These are phyloP conservation scores for Botrytis galanthina DNA, from an alignment of 2,329 filamentous ascomycete species.

Conservation along the genomic window DNA sequence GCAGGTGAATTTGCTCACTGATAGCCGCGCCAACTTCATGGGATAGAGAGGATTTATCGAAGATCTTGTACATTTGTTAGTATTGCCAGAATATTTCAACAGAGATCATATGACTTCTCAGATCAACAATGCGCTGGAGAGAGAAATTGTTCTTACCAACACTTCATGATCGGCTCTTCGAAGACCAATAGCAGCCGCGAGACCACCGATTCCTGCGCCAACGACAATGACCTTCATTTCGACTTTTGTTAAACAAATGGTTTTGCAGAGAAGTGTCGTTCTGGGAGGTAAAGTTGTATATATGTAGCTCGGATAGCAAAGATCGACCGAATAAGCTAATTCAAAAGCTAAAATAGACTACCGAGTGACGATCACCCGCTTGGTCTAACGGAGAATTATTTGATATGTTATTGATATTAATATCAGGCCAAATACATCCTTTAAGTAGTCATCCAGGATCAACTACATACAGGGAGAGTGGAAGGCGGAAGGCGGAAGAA, in stretches of 20 bases:
- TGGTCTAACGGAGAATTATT: not conserved
- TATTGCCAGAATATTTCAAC: no score
- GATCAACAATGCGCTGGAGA: not conserved
- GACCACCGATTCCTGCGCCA: conserved; percentile 50
- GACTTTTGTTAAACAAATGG: not conserved
- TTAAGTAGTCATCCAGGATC: not conserved
- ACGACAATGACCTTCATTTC: conserved; percentile 28
- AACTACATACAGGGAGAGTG: not conserved
- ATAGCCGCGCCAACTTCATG: conserved; percentile 59
- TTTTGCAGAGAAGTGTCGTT: no score
- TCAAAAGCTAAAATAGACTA: not conserved
- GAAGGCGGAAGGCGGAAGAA: not conserved
- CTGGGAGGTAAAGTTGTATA: no score
- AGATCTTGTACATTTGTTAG: conserved; percentile 41
- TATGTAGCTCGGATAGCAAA: not conserved
- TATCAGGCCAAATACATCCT: not conserved
- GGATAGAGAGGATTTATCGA: conserved; percentile 55
- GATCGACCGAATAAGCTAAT: not conserved
- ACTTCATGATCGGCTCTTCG: conserved; percentile 31
- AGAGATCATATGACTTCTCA: not conserved
- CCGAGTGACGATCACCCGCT: not conserved
- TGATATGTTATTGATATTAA: not conserved
- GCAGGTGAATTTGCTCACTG: conserved; percentile 29
- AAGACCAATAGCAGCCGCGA: conserved; percentile 50
- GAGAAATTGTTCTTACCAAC: conserved; percentile 19